phyloP scores from a whole-genome alignment of 2,329 filamentous ascomycete genomes.

The Xylariaceae sp. region DNA sequence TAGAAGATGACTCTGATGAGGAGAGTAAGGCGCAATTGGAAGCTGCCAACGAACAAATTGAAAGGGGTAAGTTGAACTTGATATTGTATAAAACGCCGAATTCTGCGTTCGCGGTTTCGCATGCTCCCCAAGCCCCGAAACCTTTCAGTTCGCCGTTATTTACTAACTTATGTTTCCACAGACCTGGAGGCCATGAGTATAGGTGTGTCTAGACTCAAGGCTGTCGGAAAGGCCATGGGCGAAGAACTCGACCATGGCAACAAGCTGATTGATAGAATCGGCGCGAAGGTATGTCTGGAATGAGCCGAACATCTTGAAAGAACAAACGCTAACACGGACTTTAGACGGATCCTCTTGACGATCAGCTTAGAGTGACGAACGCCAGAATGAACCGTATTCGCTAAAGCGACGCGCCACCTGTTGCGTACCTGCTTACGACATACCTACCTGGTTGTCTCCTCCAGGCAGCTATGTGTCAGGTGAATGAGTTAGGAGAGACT shows the following conservation, averaged over 20 bases:
- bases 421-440: neutral
- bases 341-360: slow-evolving; percentile 70
- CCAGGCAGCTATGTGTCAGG: no score
- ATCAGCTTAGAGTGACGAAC: slow-evolving; percentile 27
- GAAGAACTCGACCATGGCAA: slow-evolving; percentile 74
- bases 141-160: neutral
- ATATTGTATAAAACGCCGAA: neutral
- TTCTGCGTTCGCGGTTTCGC: neutral
- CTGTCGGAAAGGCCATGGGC: slow-evolving; percentile 65
- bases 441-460: neutral
- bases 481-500: neutral
- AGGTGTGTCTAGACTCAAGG: slow-evolving; percentile 18
- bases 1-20: slow-evolving; percentile 28
- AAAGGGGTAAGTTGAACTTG: slow-evolving; percentile 34
- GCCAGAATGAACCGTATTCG: slow-evolving; percentile 24
- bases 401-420: slow-evolving; percentile 1
- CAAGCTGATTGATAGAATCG: slow-evolving; percentile 67
- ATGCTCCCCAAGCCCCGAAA: neutral
- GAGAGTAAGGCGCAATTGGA: slow-evolving; percentile 51
- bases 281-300: slow-evolving; percentile 57
- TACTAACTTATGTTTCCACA: slow-evolving; percentile 9
- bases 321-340: slow-evolving; percentile 9
- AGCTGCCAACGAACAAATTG: slow-evolving; percentile 55
- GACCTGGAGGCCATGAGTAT: slow-evolving; percentile 17
- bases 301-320: neutral